phyloP scores from a whole-genome alignment of 331 rosid genomes.

The Spiraea crenata region DNA sequence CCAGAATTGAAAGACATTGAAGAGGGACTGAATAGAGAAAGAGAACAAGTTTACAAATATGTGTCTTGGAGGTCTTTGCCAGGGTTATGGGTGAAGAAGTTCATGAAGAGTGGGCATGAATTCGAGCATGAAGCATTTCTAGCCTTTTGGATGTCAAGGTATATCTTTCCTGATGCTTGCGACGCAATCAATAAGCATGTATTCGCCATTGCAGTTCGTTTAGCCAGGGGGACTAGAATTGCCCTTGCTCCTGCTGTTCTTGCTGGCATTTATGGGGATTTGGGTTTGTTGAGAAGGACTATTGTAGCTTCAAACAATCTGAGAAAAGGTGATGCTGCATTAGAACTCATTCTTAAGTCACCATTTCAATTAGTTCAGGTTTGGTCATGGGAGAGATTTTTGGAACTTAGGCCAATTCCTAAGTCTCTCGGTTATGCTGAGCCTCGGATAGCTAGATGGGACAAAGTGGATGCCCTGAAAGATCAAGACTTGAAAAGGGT shows the following conservation, averaged over 20 bases:
- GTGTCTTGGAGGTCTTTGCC: no score
- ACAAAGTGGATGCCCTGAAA: neutral
- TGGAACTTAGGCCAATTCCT: neutral
- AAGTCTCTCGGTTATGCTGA: neutral
- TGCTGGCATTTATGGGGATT: conserved; percentile 43
- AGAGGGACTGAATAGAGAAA: neutral
- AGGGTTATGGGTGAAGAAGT: conserved; percentile 25
- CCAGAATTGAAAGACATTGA: conserved; percentile 7
- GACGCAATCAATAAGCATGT: neutral
- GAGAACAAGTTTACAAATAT: neutral
- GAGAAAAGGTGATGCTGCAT: neutral
- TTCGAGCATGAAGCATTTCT: conserved; percentile 65
- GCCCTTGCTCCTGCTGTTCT: conserved; percentile 54
- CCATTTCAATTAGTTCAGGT: conserved; percentile 27
- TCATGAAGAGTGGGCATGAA: conserved; percentile 31
- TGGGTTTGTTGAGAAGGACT: conserved; percentile 23
- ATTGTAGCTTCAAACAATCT: neutral
- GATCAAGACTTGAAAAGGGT: neutral
- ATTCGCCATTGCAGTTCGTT: conserved; percentile 46
- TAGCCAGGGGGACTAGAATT: conserved; percentile 39
- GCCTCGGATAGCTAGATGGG: conserved; percentile 32
- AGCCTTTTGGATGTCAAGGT: conserved; percentile 41
- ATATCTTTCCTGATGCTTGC: conserved; percentile 24
- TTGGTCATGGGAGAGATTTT: conserved; percentile 36
- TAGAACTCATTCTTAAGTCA: conserved; percentile 3